A percentile compares a stretch with the other conserved stretches of the same genome.
Evolutionary conservation across 2,329 filamentous ascomycete species (phyloP).

Genomic region (Endoconidiophora polonica): DNA sequence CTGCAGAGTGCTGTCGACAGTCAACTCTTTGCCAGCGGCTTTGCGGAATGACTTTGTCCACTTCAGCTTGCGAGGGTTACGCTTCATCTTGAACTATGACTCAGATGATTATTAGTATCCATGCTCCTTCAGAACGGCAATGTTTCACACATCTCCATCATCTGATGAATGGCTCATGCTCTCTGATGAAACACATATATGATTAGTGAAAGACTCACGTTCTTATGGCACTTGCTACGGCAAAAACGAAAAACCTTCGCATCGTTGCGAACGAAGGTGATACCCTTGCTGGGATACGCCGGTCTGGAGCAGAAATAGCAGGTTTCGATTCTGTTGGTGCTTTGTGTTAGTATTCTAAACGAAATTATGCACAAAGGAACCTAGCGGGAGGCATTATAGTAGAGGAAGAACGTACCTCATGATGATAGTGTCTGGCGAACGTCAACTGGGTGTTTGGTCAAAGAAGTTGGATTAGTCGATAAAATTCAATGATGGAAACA

Average conservation of each 20-base stretch:
- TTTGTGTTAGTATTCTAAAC: neutral
- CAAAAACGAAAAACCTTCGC: slow-evolving; percentile 39
- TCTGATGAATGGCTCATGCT: neutral
- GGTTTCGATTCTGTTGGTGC: slow-evolving; percentile 24
- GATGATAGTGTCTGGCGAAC: slow-evolving; percentile 7
- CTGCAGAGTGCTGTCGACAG: slow-evolving; percentile 82
- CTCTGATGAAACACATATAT: neutral
- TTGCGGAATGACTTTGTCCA: slow-evolving; percentile 93
- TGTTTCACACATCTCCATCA: too few species aligned
- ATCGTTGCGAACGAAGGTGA: slow-evolving; percentile 35
- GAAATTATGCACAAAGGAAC: neutral
- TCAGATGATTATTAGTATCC: neutral
- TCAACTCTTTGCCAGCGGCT: slow-evolving; percentile 66
- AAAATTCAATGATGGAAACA: slow-evolving; percentile 10
- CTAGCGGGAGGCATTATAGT: neutral
- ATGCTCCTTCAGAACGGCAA: too few species aligned
- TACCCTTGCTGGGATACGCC: slow-evolving; percentile 39
- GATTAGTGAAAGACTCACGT: slow-evolving; percentile 24
- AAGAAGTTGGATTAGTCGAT: neutral
- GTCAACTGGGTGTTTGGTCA: slow-evolving; percentile 2
- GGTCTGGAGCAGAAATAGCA: slow-evolving; percentile 32
- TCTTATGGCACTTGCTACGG: slow-evolving; percentile 42
- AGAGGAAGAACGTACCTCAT: slow-evolving; percentile 14
- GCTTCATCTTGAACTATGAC: slow-evolving; percentile 80
- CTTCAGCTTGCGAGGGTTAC: slow-evolving; percentile 88